A percentile compares a stretch with the other conserved stretches of the same genome.
phyloP scores from a whole-genome alignment of 176 grass and related monocot species.

The Pontederia crassipes region DNA sequence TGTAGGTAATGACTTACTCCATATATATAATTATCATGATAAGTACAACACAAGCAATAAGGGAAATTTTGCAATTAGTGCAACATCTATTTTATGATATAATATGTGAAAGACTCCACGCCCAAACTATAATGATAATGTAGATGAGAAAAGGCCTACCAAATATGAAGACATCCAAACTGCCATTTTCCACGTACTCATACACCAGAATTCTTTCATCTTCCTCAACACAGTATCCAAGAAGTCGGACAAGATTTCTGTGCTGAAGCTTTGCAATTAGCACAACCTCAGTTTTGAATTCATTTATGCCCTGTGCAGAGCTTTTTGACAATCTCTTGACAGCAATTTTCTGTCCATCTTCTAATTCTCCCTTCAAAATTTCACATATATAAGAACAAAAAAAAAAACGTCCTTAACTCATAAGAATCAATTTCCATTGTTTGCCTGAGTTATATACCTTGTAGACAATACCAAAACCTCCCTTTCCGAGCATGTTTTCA shows the following conservation, averaged over 20 bases:
- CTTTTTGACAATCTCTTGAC: constrained; percentile 13
- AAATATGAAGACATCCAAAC: constrained; percentile 18
- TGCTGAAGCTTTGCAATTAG: constrained; percentile 20
- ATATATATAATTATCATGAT: no score
- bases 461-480: constrained; percentile 22
- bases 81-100: no score
- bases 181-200: constrained; percentile 9
- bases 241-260: constrained; percentile 15
- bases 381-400: not conserved
- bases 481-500: constrained; percentile 19
- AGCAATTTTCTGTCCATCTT: constrained; percentile 9
- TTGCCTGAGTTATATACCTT: constrained; percentile 8
- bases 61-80: no score
- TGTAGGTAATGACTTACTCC: no score
- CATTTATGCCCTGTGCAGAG: constrained; percentile 10
- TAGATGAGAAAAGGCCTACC: not conserved
- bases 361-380: constrained; percentile 7
- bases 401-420: not conserved
- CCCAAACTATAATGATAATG: no score
- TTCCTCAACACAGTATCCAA: constrained; percentile 12
- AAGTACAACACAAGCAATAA: no score
- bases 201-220: constrained; percentile 19
- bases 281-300: constrained; percentile 21
- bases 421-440: not conserved
- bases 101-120: no score